Percentiles rank a stretch among this genome's conserved stretches.
phyloP scores from a whole-genome alignment of 2,329 filamentous ascomycete genomes.

The Sporothrix brasiliensis region DNA sequence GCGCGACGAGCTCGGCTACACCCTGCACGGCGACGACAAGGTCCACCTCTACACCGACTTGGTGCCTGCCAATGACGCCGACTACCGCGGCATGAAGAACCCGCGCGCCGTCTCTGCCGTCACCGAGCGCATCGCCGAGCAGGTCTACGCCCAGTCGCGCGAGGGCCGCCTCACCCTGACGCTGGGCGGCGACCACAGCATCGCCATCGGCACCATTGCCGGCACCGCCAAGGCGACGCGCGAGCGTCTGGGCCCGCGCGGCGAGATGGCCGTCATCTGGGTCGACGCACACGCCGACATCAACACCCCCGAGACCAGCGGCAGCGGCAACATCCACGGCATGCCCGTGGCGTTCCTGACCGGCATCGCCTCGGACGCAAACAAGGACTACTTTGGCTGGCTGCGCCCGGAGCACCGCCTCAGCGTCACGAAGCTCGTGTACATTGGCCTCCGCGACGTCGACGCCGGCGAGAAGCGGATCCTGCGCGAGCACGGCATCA shows the following conservation, averaged over 20 bases:
- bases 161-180: conserved; percentile 87
- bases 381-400: conserved; percentile 87
- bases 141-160: conserved; percentile 85
- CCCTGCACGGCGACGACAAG: conserved; percentile 77
- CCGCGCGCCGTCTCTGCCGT: conserved; percentile 83
- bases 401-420: conserved; percentile 70
- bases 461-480: conserved; percentile 94
- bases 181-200: conserved; percentile 92
- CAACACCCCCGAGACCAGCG: conserved; percentile 89
- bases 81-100: conserved; percentile 92
- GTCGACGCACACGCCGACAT: conserved; percentile 98
- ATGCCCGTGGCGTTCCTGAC: conserved; percentile 96
- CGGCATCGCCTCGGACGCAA: conserved; percentile 75
- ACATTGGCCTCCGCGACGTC: conserved; percentile 93
- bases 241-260: conserved; percentile 66
- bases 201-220: conserved; percentile 90
- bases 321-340: conserved; percentile 92
- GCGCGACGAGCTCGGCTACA: conserved; percentile 82
- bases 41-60: conserved; percentile 83
- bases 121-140: conserved; percentile 74
- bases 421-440: conserved; percentile 84
- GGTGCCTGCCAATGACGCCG: conserved; percentile 71
- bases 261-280: conserved; percentile 95
- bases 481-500: conserved; percentile 83
- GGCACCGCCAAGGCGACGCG: conserved; percentile 84